Percentiles rank a stretch among this genome's conserved stretches.
Conservation (phyloP, 768 basidiomycete species). For the Steccherinum ochraceum region DNA sequence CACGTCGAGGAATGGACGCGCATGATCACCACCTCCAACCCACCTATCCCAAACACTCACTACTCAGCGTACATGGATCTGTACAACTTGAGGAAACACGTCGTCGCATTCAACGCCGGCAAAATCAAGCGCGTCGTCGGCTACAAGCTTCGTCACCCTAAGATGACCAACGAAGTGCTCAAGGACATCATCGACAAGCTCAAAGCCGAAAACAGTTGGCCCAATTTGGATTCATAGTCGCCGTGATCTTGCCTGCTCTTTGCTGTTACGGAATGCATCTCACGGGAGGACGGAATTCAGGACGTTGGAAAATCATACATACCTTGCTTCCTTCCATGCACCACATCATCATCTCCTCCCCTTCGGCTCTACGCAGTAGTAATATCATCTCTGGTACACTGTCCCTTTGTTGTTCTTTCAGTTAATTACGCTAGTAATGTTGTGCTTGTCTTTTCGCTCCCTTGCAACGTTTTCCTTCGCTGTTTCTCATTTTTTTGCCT, state of each 20-base stretch:
- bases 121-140: conserved; percentile 74
- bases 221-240: conserved; percentile 12
- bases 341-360: background rate
- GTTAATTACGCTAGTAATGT: background rate
- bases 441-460: too few relatives aligned
- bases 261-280: too few relatives aligned
- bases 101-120: conserved; percentile 57
- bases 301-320: too few relatives aligned
- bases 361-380: background rate
- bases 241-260: too few relatives aligned
- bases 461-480: background rate
- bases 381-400: background rate
- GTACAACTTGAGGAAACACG: conserved; percentile 63
- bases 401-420: background rate
- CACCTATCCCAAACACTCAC: conserved; percentile 65
- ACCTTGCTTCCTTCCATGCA: background rate
- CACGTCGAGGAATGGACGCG: conserved; percentile 80
- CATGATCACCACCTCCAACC: conserved; percentile 67
- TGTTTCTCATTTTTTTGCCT: background rate
- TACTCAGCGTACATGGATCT: conserved; percentile 77
- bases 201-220: conserved; percentile 62
- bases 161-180: conserved; percentile 55
- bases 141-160: conserved; percentile 57
- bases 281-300: too few relatives aligned
- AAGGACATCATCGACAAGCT: conserved; percentile 74